Percentiles rank a stretch among this genome's conserved stretches.
These are phyloP conservation scores for Vitis vinifera DNA, from an alignment of 164 flowering plant species.

Conservation along the genomic window DNA sequence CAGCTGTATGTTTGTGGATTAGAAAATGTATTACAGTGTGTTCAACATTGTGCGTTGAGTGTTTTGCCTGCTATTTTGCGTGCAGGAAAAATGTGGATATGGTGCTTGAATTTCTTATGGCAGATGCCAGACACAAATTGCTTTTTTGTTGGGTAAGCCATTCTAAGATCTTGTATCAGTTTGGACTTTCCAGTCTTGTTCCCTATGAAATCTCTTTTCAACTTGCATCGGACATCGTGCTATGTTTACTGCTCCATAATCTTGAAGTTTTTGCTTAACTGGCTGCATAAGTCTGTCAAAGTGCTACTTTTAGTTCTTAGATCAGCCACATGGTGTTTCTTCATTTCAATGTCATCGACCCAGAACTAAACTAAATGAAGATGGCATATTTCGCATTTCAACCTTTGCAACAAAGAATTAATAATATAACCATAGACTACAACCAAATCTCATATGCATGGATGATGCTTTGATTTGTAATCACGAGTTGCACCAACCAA, in stretches of 20 bases:
- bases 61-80: neutral
- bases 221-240: neutral
- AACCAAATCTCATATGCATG: too few species aligned
- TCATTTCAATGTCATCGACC: too few species aligned
- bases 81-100: slow-evolving; percentile 47
- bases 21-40: neutral
- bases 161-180: neutral
- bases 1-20: too few species aligned
- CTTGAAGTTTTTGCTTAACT: neutral
- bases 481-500: too few species aligned
- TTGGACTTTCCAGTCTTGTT: too few species aligned
- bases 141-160: slow-evolving; percentile 64
- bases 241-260: neutral
- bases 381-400: too few species aligned
- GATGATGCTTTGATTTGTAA: too few species aligned
- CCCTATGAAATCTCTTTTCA: neutral
- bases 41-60: neutral
- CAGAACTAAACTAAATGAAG: too few species aligned
- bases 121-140: slow-evolving; percentile 27
- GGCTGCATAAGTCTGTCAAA: neutral
- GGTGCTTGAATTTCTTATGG: slow-evolving; percentile 41
- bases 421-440: too few species aligned
- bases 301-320: neutral
- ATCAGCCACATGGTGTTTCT: neutral
- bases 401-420: too few species aligned